Evolutionary conservation across 1,284 basidiomycete species (phyloP), one percentile per base, ranked within the genome.

Genomic region (Leccinum huronense): DNA sequence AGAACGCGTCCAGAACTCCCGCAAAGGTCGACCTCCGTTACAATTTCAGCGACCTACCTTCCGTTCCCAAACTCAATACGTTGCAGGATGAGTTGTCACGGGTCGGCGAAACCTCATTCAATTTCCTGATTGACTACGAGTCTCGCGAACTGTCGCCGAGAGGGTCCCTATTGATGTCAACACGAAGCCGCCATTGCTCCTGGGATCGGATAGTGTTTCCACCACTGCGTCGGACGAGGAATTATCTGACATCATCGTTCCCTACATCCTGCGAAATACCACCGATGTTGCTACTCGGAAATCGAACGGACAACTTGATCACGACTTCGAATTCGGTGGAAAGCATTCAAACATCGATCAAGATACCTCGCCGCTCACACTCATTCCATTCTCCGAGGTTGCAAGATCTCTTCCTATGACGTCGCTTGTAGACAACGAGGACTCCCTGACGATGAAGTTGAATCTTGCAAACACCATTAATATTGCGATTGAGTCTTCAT

Each of bases 1-100:
- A 92, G 76, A 86, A 82, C 59, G 90, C 90, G 0, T 93, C 92
- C 79, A 81, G 83, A 63, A 90, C 89, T 0, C 89, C 90, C 1
- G 84, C 86, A 14, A 86, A 85, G 70, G 77, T 90, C 30, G 84
- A 88, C 61, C 75, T 90, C 36, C 76, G 76, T 1, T 83, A 81
- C 63, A 80, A 79, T 45, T 80, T 86, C 53, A 72, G 65, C 27
- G 82, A 84, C 3, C 75, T 83, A 1, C 86, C 86, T 0, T 80
- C 85, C 30, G 51, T 63, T 61, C 76, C 64, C 31, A 70, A 66
- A 68, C 72, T 67, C 64, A 72, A 67, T 60, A 67, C 69, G 1
- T 61, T 70, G 58, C 69, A 67, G 58, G 72, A 67, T 58, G 76
- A 76, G 45, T 38, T 77, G 30, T 73, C 71, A 8, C 59, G 42